Conservation (phyloP, 805 yeast genomes). For the Candida khao-thaluensis region DNA sequence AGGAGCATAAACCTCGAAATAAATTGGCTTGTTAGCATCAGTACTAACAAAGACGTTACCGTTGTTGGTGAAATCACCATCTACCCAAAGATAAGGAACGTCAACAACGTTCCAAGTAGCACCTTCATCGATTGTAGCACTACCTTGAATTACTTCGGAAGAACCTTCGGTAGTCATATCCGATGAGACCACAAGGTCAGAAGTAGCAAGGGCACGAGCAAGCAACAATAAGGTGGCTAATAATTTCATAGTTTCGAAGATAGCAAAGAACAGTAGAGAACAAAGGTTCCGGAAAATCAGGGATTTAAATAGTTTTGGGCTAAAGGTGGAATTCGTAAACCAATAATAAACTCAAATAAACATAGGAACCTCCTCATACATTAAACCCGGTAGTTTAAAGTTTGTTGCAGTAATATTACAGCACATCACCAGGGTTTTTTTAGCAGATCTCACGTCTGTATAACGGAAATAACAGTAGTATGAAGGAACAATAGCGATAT, state of each 20-base stretch:
- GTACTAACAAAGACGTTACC: slow-evolving; percentile 25
- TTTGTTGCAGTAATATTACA: background rate
- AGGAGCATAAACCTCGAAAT: slow-evolving; percentile 14
- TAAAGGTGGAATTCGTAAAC: too few relatives aligned
- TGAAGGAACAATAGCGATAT: too few relatives aligned
- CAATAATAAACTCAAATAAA: background rate
- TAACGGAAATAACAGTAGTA: too few relatives aligned
- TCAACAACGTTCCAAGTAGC: slow-evolving; percentile 25
- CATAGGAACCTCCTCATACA: background rate
- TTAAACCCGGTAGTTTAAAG: background rate
- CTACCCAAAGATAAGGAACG: slow-evolving; percentile 18
- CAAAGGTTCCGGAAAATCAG: too few relatives aligned
- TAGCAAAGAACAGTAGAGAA: background rate
- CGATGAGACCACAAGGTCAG: slow-evolving; percentile 4
- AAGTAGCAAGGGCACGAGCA: slow-evolving; percentile 11
- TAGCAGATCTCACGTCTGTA: too few relatives aligned
- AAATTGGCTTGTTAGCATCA: slow-evolving; percentile 14
- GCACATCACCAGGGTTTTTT: too few relatives aligned
- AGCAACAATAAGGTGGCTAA: slow-evolving; percentile 14
- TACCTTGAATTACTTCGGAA: slow-evolving; percentile 8
- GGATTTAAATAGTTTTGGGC: background rate
- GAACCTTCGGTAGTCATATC: slow-evolving; percentile 10
- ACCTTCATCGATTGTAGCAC: slow-evolving; percentile 18
- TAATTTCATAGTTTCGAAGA: slow-evolving; percentile 9
- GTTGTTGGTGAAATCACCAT: slow-evolving; percentile 20